Evolutionary conservation across 2,329 filamentous ascomycete species (phyloP), one percentile per base, ranked within the genome.

Genomic region (Aspergillus sp.): DNA sequence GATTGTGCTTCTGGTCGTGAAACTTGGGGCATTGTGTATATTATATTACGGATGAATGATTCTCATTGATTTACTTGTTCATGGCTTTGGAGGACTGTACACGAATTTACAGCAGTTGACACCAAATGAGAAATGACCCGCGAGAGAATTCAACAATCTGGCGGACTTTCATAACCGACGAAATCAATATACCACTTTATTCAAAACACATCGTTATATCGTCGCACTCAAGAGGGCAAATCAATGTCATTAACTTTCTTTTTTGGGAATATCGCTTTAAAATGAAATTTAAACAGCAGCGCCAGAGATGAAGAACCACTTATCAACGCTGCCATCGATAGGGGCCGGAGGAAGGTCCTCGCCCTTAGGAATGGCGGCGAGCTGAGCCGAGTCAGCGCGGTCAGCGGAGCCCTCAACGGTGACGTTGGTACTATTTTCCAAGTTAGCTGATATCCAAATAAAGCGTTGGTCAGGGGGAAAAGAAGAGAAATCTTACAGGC

Each of bases 281-380:
- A 30, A 28, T 49, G 39, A 48, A 29, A 53, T 61, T 75, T 86
- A 91, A 62, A 85, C 78, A 61, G 89, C 88, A 67, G 93, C 93
- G 73, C 93, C 93, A 71, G 89, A 95, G 74, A 98, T 98, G 83
- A 97, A 98, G 86, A 98, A 98, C 93, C 93, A 98, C 83, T 98
- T 98, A 82, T 98, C 93, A 67, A 97, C 95, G 73, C 85, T 94
- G 68, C 82, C 80, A 68, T 98, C 93, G 62, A 98, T 95, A 65
- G 91, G 90, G 57, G 85, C 91, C 51, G 93, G 82, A 47, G 80
- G 69, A 49, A 94, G 77, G 64, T 94, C 84, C 81, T 96, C 80
- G 73, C 86, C 77, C 54, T 79, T 66, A 51, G 89, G 88, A 58
- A 98, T 82, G 65, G 81, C 83, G 54, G 84, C 82, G 54, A 94